Evolutionary conservation across 1,284 basidiomycete species (phyloP), one percentile per base, ranked within the genome.

Genomic region (Cutaneotrichosporon curvatum): DNA sequence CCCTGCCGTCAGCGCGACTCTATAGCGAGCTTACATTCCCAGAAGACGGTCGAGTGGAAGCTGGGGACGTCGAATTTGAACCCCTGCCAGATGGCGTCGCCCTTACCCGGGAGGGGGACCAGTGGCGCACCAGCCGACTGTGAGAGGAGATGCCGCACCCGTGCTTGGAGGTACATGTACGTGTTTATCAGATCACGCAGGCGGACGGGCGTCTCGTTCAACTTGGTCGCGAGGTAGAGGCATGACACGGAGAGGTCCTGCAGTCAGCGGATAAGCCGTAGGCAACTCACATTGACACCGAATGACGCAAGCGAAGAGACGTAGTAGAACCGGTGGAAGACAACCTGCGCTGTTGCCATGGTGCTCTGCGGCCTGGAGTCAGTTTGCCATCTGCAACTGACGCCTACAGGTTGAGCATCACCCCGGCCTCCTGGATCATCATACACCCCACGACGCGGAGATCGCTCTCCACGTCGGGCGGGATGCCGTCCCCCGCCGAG

Each of bases 311-410:
- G 82, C 4, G 91, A 95, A 4, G 86, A 84, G 15, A 95, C 88
- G 73, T 82, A 97, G 86, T 85, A 98, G 76, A 98, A 99, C 23
- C 94, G 78, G 57, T 98, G 94, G 66, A 94, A 94, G 4, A 99
- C 73, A 33, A 97, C 89, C 66, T 97, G 92, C 0, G 95, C 95
- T 0, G 90, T 89, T 4, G 94, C 90, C 59, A 95, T 87, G 7
- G 91, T 91, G 35, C 91, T 88, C 68, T 99, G 95, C 51, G 96
- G 95, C 66, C 91, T 95, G 39, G 5, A 5, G 42, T 41, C 19
- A 47, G 37, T 21, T 31, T 12, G 14, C 11, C 15, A 30, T n/a
- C 12, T 11, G 14, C 28, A 30, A 37, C 3, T 1, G 12, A 30
- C 18, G n/a, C 45, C 34, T 25, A 92, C 85, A 94, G 83, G 63